Evolutionary conservation across 306 rosid species (phyloP).

Genomic region (Clitoria ternatea): DNA sequence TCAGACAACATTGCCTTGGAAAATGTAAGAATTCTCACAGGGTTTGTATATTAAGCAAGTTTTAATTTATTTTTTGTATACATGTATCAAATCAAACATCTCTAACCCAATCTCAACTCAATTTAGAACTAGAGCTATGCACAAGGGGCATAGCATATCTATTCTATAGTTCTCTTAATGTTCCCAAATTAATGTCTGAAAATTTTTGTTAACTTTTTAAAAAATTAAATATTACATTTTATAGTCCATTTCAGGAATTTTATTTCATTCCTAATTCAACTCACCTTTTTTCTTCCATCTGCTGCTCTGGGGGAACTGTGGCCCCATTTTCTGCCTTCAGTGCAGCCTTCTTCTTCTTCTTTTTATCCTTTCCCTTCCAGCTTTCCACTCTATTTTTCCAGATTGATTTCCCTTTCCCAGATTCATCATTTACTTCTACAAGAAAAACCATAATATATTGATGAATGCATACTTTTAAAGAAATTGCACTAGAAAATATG

Average conservation of each 20-base stretch:
- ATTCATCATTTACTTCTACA: slow-evolving; percentile 75
- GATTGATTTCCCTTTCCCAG: slow-evolving; percentile 79
- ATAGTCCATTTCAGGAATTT: background rate
- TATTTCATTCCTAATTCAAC: slow-evolving; percentile 26
- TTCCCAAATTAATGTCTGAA: background rate
- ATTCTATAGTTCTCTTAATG: background rate
- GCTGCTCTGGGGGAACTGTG: slow-evolving; percentile 71
- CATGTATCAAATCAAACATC: background rate
- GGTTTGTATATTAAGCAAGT: background rate
- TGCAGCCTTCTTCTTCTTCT: slow-evolving; percentile 66
- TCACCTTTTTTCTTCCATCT: slow-evolving; percentile 70
- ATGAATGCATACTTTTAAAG: background rate
- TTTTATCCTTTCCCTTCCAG: slow-evolving; percentile 93
- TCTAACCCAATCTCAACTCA: background rate
- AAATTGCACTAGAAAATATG: background rate
- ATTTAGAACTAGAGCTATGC: background rate
- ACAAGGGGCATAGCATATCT: background rate
- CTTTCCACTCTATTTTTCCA: slow-evolving; percentile 90
- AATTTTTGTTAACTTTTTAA: background rate
- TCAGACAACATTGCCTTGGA: background rate
- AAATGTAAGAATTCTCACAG: background rate
- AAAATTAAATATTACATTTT: background rate
- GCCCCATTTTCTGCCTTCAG: slow-evolving; percentile 45
- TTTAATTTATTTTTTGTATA: background rate
- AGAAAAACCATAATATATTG: slow-evolving; percentile 18